Evolutionary conservation across 345 rosid species (phyloP), one percentile per base, ranked within the genome.

Genomic region (Durio zibethinus): DNA sequence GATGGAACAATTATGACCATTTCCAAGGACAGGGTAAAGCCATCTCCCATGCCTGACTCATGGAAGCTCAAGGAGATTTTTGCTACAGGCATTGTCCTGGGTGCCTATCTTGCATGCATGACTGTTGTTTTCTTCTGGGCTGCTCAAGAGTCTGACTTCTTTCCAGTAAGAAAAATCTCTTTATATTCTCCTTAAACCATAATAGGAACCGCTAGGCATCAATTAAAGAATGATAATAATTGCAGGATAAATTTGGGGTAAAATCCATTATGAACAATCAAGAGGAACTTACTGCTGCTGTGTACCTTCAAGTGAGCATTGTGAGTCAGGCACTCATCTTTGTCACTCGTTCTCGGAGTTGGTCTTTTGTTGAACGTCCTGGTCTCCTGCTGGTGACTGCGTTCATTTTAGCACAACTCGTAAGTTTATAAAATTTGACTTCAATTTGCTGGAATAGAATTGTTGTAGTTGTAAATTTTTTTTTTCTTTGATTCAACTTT

Each of bases 261-360:
- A 86, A 86, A 77, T 84, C 95, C 10, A 87, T 94, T 61, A 82
- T 82, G 52, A 80, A 86, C 23, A 83, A 73, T 66, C 77, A 59
- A 1, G 75, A 87, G 10, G 91, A 94, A 81, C 85, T 90, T 23
- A 89, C 88, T 56, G 87, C 95, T n/a, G 97, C 93, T 31, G 76
- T 94, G 63, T 94, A 94, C 76, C 93, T 94, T 56, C 98, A 94
- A 90, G 98, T 94, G 47, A 94, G 97, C 77, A 89, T 93, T 66
- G 90, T 93, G 59, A 93, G 98, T 73, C 98, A 93, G 85, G 97
- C 98, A 54, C 98, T 93, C 77, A 93, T 93, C 86, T 93, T 93
- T 74, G 98, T 93, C 2, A 93, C 98, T 4, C 85, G 98, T 73
- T 94, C 98, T 16, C 87, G 93, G 21, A 89, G 97, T 83, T 94